Percentiles rank a stretch among this genome's conserved stretches.
These are phyloP conservation scores for Trichophyton benhamiae DNA, from an alignment of 2,329 filamentous ascomycete genomes.

Conservation along the genomic window DNA sequence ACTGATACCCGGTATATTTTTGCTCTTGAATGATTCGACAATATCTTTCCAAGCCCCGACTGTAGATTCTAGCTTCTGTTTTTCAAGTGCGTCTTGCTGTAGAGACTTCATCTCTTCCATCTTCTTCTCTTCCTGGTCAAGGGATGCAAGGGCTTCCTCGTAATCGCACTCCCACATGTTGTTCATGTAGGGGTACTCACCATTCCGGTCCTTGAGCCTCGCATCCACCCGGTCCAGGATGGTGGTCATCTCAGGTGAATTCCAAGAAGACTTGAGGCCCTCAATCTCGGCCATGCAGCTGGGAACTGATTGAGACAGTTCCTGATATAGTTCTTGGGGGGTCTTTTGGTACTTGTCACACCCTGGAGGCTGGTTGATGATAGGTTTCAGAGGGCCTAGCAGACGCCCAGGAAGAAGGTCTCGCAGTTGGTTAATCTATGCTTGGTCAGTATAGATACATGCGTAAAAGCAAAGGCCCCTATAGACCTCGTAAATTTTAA, in stretches of 20 bases:
- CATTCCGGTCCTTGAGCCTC: constrained; percentile 27
- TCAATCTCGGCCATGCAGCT: constrained; percentile 27
- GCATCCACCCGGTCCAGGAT: constrained; percentile 29
- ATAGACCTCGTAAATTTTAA: too few species aligned
- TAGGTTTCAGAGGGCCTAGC: constrained; percentile 29
- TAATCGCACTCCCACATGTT: constrained; percentile 34
- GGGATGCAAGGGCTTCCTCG: constrained; percentile 21
- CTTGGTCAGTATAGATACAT: neutral
- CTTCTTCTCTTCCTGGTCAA: constrained; percentile 20
- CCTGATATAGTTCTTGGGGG: constrained; percentile 25
- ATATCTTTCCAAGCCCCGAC: constrained; percentile 25
- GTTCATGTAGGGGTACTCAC: constrained; percentile 25
- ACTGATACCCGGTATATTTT: constrained; percentile 21
- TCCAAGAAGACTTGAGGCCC: constrained; percentile 31
- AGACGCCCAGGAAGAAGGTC: constrained; percentile 31
- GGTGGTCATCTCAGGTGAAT: constrained; percentile 27
- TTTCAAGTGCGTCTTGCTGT: constrained; percentile 22
- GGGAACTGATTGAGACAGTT: constrained; percentile 25
- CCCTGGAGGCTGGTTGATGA: constrained; percentile 23
- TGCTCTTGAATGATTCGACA: constrained; percentile 22
- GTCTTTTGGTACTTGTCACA: constrained; percentile 20
- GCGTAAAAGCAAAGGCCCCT: neutral
- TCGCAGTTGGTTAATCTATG: constrained; percentile 33
- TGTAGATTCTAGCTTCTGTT: constrained; percentile 17
- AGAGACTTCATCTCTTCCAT: constrained; percentile 19